phyloP scores from a whole-genome alignment of 2,329 filamentous ascomycete genomes.

The Fusarium duplospermum region DNA sequence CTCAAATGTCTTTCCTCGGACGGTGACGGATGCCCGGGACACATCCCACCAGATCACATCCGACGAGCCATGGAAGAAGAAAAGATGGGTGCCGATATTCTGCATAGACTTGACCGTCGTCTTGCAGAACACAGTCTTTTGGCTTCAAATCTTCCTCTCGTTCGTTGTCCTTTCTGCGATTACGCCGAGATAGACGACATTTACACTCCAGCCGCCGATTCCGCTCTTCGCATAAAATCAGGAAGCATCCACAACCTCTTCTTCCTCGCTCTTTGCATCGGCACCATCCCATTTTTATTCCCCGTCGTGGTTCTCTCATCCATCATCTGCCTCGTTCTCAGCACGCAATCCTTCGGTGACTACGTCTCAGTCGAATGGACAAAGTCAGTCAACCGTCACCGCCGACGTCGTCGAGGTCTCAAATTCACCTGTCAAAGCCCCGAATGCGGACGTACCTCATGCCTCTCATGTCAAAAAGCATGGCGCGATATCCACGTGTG shows the following conservation, averaged over 20 bases:
- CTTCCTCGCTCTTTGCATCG: conserved; percentile 64
- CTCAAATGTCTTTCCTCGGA: conserved; percentile 86
- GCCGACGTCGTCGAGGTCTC: conserved; percentile 76
- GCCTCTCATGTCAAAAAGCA: conserved; percentile 81
- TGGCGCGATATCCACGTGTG: conserved; percentile 94
- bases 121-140: conserved; percentile 81
- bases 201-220: conserved; percentile 68
- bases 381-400: conserved; percentile 73
- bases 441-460: conserved; percentile 76
- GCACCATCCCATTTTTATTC: conserved; percentile 67
- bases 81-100: conserved; percentile 76
- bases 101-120: conserved; percentile 81
- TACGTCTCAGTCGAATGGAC: conserved; percentile 61
- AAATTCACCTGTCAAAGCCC: conserved; percentile 82
- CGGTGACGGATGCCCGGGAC: conserved; percentile 77
- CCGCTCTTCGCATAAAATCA: conserved; percentile 67
- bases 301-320: conserved; percentile 62
- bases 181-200: conserved; percentile 91
- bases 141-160: conserved; percentile 78
- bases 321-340: conserved; percentile 57
- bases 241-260: conserved; percentile 60
- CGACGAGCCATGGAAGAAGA: conserved; percentile 77
- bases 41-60: conserved; percentile 76
- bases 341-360: conserved; percentile 56
- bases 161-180: conserved; percentile 89